Evolutionary conservation across 805 yeast species (phyloP).

Genomic region (Metschnikowia borealis): DNA sequence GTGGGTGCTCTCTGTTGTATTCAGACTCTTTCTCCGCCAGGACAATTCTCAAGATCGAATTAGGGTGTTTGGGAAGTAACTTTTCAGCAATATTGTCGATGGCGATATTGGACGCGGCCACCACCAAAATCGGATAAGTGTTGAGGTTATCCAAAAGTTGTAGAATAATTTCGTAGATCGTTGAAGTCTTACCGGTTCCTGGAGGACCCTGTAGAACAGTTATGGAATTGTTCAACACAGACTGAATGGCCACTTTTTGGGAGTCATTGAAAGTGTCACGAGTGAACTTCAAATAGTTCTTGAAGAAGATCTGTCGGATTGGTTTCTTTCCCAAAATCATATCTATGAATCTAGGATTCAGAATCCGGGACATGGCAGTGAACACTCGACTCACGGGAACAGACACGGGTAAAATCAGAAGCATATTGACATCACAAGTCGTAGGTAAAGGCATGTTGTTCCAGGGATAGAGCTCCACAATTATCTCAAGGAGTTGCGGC

Average conservation of each 20-base stretch:
- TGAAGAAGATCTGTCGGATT: slow-evolving; percentile 53
- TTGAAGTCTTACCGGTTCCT: slow-evolving; percentile 42
- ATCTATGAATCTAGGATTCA: slow-evolving; percentile 48
- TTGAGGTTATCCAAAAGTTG: slow-evolving; percentile 53
- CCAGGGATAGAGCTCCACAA: slow-evolving; percentile 57
- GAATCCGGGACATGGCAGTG: slow-evolving; percentile 60
- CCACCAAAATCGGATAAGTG: slow-evolving; percentile 63
- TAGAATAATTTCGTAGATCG: slow-evolving; percentile 42
- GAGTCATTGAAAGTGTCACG: slow-evolving; percentile 53
- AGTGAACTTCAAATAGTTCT: slow-evolving; percentile 48
- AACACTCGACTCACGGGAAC: slow-evolving; percentile 60
- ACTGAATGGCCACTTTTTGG: slow-evolving; percentile 50
- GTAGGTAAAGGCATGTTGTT: slow-evolving; percentile 49
- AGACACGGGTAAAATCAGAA: slow-evolving; percentile 54
- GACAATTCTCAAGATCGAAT: slow-evolving; percentile 53
- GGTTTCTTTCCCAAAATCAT: slow-evolving; percentile 55
- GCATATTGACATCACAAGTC: slow-evolving; percentile 33
- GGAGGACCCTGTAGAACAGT: slow-evolving; percentile 48
- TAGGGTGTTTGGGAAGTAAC: slow-evolving; percentile 46
- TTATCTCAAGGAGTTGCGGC: slow-evolving; percentile 35
- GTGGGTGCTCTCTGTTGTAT: slow-evolving; percentile 53
- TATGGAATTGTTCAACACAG: slow-evolving; percentile 47
- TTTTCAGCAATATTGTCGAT: slow-evolving; percentile 75
- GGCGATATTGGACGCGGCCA: slow-evolving; percentile 74
- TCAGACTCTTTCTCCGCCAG: slow-evolving; percentile 60